Evolutionary conservation across 768 basidiomycete genomes (phyloP).

Genomic region (Termitomyces sp.): DNA sequence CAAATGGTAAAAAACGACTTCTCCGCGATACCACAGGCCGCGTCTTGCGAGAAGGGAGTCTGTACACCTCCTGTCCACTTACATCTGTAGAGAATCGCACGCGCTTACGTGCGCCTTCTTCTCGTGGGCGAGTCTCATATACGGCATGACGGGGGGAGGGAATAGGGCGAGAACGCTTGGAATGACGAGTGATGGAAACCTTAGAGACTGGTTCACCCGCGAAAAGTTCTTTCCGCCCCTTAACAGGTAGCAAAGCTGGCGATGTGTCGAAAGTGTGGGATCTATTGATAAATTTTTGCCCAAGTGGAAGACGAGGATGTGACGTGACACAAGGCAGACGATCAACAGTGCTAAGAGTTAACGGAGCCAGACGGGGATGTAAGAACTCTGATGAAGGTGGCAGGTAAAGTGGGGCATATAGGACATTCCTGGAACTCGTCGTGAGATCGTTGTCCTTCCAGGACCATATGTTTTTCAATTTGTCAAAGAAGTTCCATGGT

Average conservation of each 20-base stretch:
- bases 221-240: background rate
- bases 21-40: background rate
- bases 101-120: constrained; percentile 3
- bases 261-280: background rate
- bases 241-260: background rate
- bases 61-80: background rate
- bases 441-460: background rate
- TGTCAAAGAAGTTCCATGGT: background rate
- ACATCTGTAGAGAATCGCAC: constrained; percentile 3
- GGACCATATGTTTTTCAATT: background rate
- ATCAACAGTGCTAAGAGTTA: background rate
- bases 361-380: background rate
- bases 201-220: background rate
- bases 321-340: background rate
- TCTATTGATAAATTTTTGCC: background rate
- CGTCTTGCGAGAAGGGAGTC: background rate
- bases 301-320: background rate
- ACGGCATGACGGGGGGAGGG: background rate
- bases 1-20: constrained; percentile 3
- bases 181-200: background rate
- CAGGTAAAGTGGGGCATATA: background rate
- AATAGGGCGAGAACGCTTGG: constrained; percentile 7
- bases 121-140: background rate
- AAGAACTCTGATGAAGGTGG: background rate
- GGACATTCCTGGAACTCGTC: background rate